A percentile compares a stretch with the other conserved stretches of the same genome.
phyloP scores from a whole-genome alignment of 2,329 filamentous ascomycete species.

The Amesomyces nigricolor region DNA sequence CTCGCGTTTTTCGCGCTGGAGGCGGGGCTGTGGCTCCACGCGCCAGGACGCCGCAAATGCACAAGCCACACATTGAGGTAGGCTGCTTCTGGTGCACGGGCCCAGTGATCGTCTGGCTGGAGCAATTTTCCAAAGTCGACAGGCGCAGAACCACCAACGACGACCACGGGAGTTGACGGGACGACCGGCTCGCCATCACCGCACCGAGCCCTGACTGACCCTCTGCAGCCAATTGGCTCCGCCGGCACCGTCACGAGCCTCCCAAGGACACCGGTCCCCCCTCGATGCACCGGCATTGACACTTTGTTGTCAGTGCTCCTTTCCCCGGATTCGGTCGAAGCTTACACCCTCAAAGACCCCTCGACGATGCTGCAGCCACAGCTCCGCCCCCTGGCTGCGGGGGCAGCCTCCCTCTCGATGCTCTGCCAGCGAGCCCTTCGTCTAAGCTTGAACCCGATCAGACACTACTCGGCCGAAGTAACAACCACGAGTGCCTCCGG shows the following conservation, averaged over 20 bases:
- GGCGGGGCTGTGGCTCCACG: constrained; percentile 25
- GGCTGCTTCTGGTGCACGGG: constrained; percentile 4
- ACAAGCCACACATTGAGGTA: constrained; percentile 13
- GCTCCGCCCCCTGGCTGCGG: constrained; percentile 44
- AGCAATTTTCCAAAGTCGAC: constrained; percentile 20
- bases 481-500: constrained; percentile 12
- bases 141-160: constrained; percentile 2
- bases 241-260: background rate
- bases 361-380: constrained; percentile 59
- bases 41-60: constrained; percentile 10
- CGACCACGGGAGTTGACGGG: background rate
- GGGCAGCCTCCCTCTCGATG: constrained; percentile 23
- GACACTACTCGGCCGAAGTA: constrained; percentile 25
- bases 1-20: constrained; percentile 25
- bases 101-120: background rate
- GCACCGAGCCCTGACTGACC: background rate
- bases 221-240: constrained; percentile 13
- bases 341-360: background rate
- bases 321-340: background rate
- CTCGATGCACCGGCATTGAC: constrained; percentile 14
- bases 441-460: constrained; percentile 19
- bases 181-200: constrained; percentile 2
- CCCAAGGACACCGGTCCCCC: background rate
- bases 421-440: constrained; percentile 22
- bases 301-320: background rate